Evolutionary conservation across 2,329 filamentous ascomycete genomes (phyloP).

Genomic region (Akanthomyces dipterigenus): DNA sequence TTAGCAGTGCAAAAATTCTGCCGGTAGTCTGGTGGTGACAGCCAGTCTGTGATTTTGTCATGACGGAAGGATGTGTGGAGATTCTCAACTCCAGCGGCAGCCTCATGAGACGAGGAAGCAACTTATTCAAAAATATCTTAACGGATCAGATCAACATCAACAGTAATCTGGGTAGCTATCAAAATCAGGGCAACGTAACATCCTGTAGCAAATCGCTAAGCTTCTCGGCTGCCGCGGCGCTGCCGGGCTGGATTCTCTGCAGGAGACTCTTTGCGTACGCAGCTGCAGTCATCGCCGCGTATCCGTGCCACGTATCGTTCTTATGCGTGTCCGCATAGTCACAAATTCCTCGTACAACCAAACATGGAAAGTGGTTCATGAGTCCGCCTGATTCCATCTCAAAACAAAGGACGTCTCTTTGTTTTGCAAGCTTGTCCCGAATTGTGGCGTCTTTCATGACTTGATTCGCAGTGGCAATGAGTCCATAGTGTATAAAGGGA

Average conservation of each 20-base stretch:
- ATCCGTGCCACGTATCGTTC: neutral
- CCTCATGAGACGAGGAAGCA: too few relatives aligned
- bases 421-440: neutral
- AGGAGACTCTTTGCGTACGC: neutral
- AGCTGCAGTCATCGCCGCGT: neutral
- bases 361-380: neutral
- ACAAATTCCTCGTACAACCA: neutral
- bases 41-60: neutral
- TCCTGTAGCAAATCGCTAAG: too few relatives aligned
- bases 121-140: too few relatives aligned
- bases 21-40: neutral
- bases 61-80: neutral
- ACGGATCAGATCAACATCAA: too few relatives aligned
- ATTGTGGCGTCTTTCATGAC: neutral
- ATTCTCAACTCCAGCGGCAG: neutral
- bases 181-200: neutral
- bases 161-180: too few relatives aligned
- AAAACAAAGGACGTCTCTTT: neutral
- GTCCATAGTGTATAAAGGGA: neutral
- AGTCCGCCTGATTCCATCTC: slow-evolving; percentile 5
- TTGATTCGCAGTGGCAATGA: neutral
- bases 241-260: too few relatives aligned
- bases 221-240: too few relatives aligned
- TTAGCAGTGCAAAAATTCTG: neutral
- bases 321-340: slow-evolving; percentile 4